A percentile compares a stretch with the other conserved stretches of the same genome.
phyloP scores from a whole-genome alignment of 2,329 filamentous ascomycete species.

The Thelonectria olida region DNA sequence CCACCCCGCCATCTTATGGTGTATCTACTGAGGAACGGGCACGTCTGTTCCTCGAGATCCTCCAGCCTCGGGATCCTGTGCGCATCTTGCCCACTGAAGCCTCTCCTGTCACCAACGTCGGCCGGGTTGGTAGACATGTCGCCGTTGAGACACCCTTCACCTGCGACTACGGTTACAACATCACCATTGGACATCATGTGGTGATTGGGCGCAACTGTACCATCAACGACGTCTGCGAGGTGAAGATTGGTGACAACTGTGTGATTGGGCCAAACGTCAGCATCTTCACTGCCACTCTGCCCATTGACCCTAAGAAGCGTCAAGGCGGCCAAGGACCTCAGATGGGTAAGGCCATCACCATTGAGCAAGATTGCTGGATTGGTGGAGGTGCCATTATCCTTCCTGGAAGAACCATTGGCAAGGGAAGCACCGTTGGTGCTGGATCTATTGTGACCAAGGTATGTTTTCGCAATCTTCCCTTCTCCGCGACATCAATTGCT shows the following conservation, averaged over 20 bases:
- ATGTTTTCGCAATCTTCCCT: slow-evolving; percentile 34
- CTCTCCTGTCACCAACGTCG: slow-evolving; percentile 62
- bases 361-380: slow-evolving; percentile 88
- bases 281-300: slow-evolving; percentile 79
- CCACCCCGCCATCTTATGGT: slow-evolving; percentile 77
- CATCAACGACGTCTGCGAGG: slow-evolving; percentile 85
- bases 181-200: slow-evolving; percentile 85
- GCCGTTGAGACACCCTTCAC: slow-evolving; percentile 88
- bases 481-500: slow-evolving; percentile 17
- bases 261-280: slow-evolving; percentile 87
- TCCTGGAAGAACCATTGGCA: slow-evolving; percentile 81
- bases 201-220: slow-evolving; percentile 85
- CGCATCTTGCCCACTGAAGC: slow-evolving; percentile 64
- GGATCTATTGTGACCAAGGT: slow-evolving; percentile 86
- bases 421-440: slow-evolving; percentile 81
- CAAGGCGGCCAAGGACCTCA: slow-evolving; percentile 79
- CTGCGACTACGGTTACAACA: slow-evolving; percentile 97
- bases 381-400: slow-evolving; percentile 81
- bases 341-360: slow-evolving; percentile 75
- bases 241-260: slow-evolving; percentile 81
- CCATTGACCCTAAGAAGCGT: slow-evolving; percentile 76
- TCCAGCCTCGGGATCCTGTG: slow-evolving; percentile 69
- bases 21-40: slow-evolving; percentile 74
- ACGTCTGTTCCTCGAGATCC: slow-evolving; percentile 76
- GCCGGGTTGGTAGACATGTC: slow-evolving; percentile 76